Percentiles rank a stretch among this genome's conserved stretches.
Conservation (phyloP, 495 filamentous ascomycete genomes). For the Podospora comata region DNA sequence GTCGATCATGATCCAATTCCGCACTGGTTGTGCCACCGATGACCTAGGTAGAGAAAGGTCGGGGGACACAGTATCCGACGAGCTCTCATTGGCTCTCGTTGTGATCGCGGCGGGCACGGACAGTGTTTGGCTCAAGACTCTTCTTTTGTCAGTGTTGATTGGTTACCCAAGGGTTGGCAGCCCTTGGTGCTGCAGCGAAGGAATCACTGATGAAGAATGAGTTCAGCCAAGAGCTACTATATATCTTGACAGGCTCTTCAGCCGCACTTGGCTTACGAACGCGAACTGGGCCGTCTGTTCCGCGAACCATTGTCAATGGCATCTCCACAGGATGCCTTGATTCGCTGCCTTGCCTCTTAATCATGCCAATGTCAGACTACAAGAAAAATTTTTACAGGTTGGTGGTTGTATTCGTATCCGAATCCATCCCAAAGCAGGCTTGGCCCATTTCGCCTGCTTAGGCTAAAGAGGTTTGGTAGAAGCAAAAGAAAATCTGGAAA, state of each 20-base stretch:
- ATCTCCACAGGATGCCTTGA: background rate
- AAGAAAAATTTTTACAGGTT: background rate
- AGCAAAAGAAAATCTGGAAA: constrained; percentile 4
- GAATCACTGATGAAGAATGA: background rate
- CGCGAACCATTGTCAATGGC: no score
- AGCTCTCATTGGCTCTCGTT: background rate
- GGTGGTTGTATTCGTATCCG: background rate
- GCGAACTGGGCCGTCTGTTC: no score
- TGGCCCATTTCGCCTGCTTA: constrained; percentile 11
- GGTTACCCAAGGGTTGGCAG: background rate
- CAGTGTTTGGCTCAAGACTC: background rate
- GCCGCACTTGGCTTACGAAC: background rate
- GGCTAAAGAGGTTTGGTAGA: constrained; percentile 4
- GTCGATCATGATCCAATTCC: background rate
- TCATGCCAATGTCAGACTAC: no score
- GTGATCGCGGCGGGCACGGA: background rate
- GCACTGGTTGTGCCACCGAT: background rate
- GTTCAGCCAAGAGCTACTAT: background rate
- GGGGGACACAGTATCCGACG: background rate
- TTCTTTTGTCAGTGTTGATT: background rate
- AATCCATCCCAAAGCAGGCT: background rate
- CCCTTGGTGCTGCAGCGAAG: background rate
- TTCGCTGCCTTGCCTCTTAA: background rate
- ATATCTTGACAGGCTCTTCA: background rate
- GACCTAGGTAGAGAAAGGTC: background rate